Evolutionary conservation across 2,329 filamentous ascomycete genomes (phyloP), one percentile per base, ranked within the genome.

Genomic region (Cladosporium oxysporum): DNA sequence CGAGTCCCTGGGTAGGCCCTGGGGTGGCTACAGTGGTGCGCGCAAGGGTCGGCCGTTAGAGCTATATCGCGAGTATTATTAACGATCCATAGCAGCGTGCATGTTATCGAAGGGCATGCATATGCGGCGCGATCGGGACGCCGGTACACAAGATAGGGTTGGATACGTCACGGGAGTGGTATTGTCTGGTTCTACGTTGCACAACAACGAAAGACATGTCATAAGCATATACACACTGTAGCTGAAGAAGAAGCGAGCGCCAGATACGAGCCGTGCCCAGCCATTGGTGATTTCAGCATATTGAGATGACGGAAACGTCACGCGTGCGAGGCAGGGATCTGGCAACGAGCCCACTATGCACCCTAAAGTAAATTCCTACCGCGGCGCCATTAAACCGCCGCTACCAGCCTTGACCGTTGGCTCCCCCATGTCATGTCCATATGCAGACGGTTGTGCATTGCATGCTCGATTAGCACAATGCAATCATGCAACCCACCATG

Each of bases 31-130:
- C 57, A 59, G 35, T 37, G 57, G 35, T 29, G 37, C 37, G 57
- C 57, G 57, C 57, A 41, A 59, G 57, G 57, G 57, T 59, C 57
- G 57, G 37, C 57, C 57, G 57, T 59, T 59, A 59, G 57, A 59
- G 57, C 57, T 59, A 59, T 59, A 59, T 59, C 35, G 57, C 57
- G 55, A 59, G 57, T 41, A n/a, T 23, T 59, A 41, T 59, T 59
- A 59, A 59, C 57, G 57, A 59, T 37, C 57, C 57, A 59, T 59
- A 59, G 57, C 57, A 47, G 37, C 57, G 21, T 21, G 57, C 57
- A 59, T 59, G 28, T 44, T 59, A 59, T 59, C 37, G 37, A 47
- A n/a, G 57, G 31, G 5, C 41, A 59, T 57, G 52, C 52, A 29
- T 52, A 52, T 52, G 49, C 49, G 52, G 52, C 33, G 57, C 57